Evolutionary conservation across 805 yeast genomes (phyloP).

Genomic region (Lipomyces sp.): DNA sequence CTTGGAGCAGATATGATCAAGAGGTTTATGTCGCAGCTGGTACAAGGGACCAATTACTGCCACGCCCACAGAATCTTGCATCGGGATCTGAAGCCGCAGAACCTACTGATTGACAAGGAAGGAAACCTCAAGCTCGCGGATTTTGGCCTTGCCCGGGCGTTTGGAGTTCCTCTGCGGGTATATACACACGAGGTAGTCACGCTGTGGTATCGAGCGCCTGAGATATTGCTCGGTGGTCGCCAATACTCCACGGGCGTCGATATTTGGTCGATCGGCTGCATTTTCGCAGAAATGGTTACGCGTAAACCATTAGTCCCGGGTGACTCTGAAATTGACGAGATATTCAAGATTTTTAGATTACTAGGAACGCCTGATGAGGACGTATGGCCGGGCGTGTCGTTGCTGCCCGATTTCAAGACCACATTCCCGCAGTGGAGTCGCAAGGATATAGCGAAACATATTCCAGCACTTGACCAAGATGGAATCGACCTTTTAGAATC

Average conservation of each 20-base stretch:
- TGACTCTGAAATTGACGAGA: slow-evolving; percentile 96
- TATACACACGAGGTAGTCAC: slow-evolving; percentile 99
- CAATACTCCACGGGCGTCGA: slow-evolving; percentile 98
- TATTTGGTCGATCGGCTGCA: slow-evolving; percentile 98
- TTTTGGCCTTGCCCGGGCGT: slow-evolving; percentile 95
- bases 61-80: slow-evolving; percentile 94
- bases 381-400: slow-evolving; percentile 91
- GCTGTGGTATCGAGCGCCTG: slow-evolving; percentile 97
- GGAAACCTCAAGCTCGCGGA: slow-evolving; percentile 91
- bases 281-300: slow-evolving; percentile 96
- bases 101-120: slow-evolving; percentile 89
- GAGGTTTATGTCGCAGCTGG: slow-evolving; percentile 87
- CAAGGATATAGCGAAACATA: slow-evolving; percentile 67
- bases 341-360: slow-evolving; percentile 86
- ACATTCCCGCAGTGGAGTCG: slow-evolving; percentile 90
- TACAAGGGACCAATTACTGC: slow-evolving; percentile 89
- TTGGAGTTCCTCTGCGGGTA: slow-evolving; percentile 95
- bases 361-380: slow-evolving; percentile 95
- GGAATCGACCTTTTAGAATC: slow-evolving; percentile 84
- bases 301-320: slow-evolving; percentile 96
- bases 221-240: slow-evolving; percentile 91
- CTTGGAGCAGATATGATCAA: slow-evolving; percentile 89
- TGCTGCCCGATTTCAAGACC: slow-evolving; percentile 89
- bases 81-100: slow-evolving; percentile 96
- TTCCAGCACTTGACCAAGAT: slow-evolving; percentile 77